These are phyloP conservation scores for Thraustochytrium sp. DNA, from an alignment of 352 stramenopile genomes.

Conservation along the genomic window DNA sequence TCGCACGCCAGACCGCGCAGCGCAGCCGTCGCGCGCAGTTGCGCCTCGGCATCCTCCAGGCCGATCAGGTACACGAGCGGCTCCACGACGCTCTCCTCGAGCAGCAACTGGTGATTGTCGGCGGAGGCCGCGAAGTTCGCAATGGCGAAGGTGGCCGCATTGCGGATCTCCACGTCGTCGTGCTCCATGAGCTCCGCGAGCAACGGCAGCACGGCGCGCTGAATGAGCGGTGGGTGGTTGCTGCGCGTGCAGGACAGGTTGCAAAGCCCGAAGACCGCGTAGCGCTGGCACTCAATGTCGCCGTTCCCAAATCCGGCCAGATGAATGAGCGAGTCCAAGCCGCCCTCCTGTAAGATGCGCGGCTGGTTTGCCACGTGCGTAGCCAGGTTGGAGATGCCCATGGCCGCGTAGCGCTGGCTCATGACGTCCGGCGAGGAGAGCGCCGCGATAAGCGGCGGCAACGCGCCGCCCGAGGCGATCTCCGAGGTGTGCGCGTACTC, in stretches of 20 bases:
- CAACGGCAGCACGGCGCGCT: slow-evolving; percentile 59
- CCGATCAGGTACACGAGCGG: slow-evolving; percentile 54
- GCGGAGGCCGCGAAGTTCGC: slow-evolving; percentile 86
- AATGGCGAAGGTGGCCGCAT: slow-evolving; percentile 79
- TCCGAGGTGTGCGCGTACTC: slow-evolving; percentile 84
- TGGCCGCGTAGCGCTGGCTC: slow-evolving; percentile 84
- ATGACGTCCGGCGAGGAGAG: slow-evolving; percentile 82
- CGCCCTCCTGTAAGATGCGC: slow-evolving; percentile 80
- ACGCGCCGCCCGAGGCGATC: slow-evolving; percentile 78
- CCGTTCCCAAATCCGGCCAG: slow-evolving; percentile 72
- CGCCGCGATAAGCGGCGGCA: slow-evolving; percentile 76
- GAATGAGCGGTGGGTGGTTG: slow-evolving; percentile 62
- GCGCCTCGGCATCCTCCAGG: slow-evolving; percentile 55
- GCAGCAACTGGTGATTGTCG: slow-evolving; percentile 76
- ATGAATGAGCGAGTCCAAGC: slow-evolving; percentile 73
- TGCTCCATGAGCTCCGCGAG: slow-evolving; percentile 66
- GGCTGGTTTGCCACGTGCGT: slow-evolving; percentile 77
- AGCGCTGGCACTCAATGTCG: slow-evolving; percentile 83
- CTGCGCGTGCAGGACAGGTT: slow-evolving; percentile 78
- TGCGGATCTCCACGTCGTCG: slow-evolving; percentile 72
- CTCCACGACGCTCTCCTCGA: slow-evolving; percentile 58
- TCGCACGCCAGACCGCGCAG: slow-evolving; percentile 84
- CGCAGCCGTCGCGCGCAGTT: slow-evolving; percentile 78
- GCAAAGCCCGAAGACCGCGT: slow-evolving; percentile 82
- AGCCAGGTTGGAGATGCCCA: slow-evolving; percentile 90